phyloP scores from a whole-genome alignment of 1,139 yeast species.

The Kodamaea arcana region DNA sequence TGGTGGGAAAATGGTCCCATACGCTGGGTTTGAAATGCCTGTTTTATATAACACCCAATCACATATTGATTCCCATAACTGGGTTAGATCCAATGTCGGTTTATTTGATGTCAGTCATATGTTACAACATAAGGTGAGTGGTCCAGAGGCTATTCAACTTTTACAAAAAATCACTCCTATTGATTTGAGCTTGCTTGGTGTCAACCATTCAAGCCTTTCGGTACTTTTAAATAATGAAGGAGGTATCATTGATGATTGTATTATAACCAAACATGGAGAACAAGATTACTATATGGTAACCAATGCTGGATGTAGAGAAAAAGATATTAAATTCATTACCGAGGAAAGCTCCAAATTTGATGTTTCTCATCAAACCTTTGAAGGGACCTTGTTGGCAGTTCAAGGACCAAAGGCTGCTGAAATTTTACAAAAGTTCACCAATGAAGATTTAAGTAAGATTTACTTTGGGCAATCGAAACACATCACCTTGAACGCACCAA shows the following conservation, averaged over 20 bases:
- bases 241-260: slow-evolving; percentile 90
- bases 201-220: slow-evolving; percentile 67
- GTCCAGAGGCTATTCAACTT: slow-evolving; percentile 64
- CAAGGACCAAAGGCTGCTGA: slow-evolving; percentile 86
- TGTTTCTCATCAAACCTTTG: slow-evolving; percentile 60
- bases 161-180: slow-evolving; percentile 83
- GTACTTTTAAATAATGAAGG: slow-evolving; percentile 72
- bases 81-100: slow-evolving; percentile 89
- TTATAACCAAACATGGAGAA: slow-evolving; percentile 80
- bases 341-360: slow-evolving; percentile 45
- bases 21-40: slow-evolving; percentile 95
- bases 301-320: slow-evolving; percentile 90
- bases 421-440: slow-evolving; percentile 62
- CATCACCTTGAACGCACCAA: slow-evolving; percentile 44
- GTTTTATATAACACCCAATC: slow-evolving; percentile 76
- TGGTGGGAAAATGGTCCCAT: slow-evolving; percentile 91
- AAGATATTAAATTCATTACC: slow-evolving; percentile 65
- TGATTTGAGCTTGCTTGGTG: slow-evolving; percentile 55
- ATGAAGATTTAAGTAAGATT: slow-evolving; percentile 52
- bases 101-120: slow-evolving; percentile 95
- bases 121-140: slow-evolving; percentile 81
- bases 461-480: slow-evolving; percentile 72
- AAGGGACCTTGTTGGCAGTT: slow-evolving; percentile 77
- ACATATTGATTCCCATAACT: slow-evolving; percentile 88
- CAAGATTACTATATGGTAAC: slow-evolving; percentile 86